Evolutionary conservation across 2,329 filamentous ascomycete species (phyloP).

Genomic region (Plenodomus lindquistii): DNA sequence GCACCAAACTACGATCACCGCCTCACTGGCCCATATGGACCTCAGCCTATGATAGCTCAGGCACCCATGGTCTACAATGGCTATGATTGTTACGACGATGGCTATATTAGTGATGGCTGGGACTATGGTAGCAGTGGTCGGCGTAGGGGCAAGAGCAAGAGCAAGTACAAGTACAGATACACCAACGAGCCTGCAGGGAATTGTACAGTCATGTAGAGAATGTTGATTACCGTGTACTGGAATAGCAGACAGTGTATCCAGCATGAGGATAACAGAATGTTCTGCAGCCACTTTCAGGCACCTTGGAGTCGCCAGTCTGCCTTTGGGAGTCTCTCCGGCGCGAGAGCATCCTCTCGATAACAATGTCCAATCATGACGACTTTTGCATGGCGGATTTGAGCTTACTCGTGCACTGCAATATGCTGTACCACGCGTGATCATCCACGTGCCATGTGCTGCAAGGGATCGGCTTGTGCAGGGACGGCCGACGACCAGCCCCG

Average conservation of each 20-base stretch:
- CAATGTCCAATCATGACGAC: background rate
- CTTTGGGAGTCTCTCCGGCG: background rate
- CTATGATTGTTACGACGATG: slow-evolving; percentile 6
- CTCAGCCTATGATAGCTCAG: slow-evolving; percentile 6
- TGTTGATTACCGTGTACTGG: background rate
- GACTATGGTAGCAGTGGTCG: slow-evolving; percentile 6
- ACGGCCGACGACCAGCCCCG: background rate
- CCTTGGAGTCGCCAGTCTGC: background rate
- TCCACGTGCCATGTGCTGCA: background rate
- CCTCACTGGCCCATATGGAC: slow-evolving; percentile 22
- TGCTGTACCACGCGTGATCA: background rate
- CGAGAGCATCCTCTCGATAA: background rate
- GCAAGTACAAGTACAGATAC: slow-evolving; percentile 24
- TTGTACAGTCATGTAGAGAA: slow-evolving; percentile 24
- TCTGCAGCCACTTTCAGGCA: background rate
- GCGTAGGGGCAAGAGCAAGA: slow-evolving; percentile 14
- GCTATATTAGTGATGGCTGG: slow-evolving; percentile 6
- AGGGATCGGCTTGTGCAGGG: background rate
- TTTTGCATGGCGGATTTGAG: background rate
- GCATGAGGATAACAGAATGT: too few species aligned
- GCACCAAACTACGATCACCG: slow-evolving; percentile 22
- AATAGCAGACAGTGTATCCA: too few species aligned
- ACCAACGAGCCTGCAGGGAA: slow-evolving; percentile 23
- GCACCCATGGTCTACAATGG: slow-evolving; percentile 8
- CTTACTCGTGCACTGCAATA: background rate